Base-by-base conservation (phyloP, 1,284 basidiomycete species). In the Hemileia vastatrix region DNA sequence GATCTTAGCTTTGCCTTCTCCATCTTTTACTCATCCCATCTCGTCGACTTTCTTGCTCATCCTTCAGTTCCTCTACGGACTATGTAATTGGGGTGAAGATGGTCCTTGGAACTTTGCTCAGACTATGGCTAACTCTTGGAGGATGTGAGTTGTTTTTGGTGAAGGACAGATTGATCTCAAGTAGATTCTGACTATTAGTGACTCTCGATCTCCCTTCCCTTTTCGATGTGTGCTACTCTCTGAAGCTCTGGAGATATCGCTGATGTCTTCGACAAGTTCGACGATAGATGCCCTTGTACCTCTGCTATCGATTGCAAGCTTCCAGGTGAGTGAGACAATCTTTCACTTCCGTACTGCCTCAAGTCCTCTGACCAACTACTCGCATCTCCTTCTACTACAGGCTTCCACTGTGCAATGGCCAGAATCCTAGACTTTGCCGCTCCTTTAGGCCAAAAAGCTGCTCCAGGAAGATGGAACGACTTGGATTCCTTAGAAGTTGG, bases 61-160 rank as follows among this genome's bases (percentile, higher is more conserved):
- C 27, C 27, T 27, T 27, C 27, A 27, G 27, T 27, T 27, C 27
- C 27, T 27, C 27, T 27, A 27, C 27, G 27, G 27, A 27, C 27
- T 27, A 27, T 27, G 27, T 27, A n/a, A n/a, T n/a, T n/a, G n/a
- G 54, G 60, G 63, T n/a, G 59, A 64, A 45, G 54, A 65, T 27
- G 66, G 64, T 1, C 65, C 68, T 1, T 64, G 60, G 31, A 63
- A 70, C 15, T 72, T 68, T 65, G 78, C 77, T 1, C 9, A 57
- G 5, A 64, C 58, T 15, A 77, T 81, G 19, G 78, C 78, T 8
- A 80, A 81, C 65, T 77, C 77, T 54, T 81, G 77, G 79, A 73
- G 80, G 6, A 79, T 81, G 47, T 78, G 77, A 4, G 79, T 79
- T 31, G 65, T 23, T 11, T 13, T 13, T 18, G 21, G 15, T 18